A percentile compares a stretch with the other conserved stretches of the same genome.
Conservation (phyloP, 495 filamentous ascomycete species). For the Amorphotheca resinae region DNA sequence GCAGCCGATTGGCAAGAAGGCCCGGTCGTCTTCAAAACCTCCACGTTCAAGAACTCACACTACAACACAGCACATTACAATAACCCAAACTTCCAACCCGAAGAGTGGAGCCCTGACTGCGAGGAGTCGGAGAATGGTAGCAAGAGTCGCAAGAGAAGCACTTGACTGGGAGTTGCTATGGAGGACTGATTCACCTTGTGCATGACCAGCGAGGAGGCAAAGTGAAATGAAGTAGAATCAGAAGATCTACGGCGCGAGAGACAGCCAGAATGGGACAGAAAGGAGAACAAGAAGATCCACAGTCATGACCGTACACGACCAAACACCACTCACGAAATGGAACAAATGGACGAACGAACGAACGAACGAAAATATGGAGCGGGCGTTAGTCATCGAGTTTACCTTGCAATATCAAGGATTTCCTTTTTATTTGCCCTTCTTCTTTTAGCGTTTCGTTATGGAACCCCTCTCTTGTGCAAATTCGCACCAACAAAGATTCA, state of each 20-base stretch:
- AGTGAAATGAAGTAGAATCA: not conserved
- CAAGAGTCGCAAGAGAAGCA: not conserved
- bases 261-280: not conserved
- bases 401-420: too few relatives aligned
- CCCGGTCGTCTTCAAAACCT: slow-evolving; percentile 38
- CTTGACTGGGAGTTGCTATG: not conserved
- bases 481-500: too few relatives aligned
- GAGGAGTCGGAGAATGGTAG: slow-evolving; percentile 9
- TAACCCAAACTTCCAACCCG: slow-evolving; percentile 74
- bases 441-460: too few relatives aligned
- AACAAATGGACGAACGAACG: too few relatives aligned
- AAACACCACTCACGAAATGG: too few relatives aligned
- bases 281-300: not conserved
- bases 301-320: too few relatives aligned
- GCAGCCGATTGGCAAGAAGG: slow-evolving; percentile 31
- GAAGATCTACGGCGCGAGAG: not conserved
- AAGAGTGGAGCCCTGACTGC: slow-evolving; percentile 32
- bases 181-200: too few relatives aligned
- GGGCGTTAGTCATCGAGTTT: not conserved
- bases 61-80: slow-evolving; percentile 78
- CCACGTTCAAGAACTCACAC: slow-evolving; percentile 47
- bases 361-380: slow-evolving; percentile 3
- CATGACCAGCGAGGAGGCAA: too few relatives aligned
- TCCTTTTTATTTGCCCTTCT: too few relatives aligned
- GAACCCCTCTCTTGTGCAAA: too few relatives aligned